Base-by-base conservation (phyloP, 768 basidiomycete species). In the Leucosporidium creatinivorum region DNA sequence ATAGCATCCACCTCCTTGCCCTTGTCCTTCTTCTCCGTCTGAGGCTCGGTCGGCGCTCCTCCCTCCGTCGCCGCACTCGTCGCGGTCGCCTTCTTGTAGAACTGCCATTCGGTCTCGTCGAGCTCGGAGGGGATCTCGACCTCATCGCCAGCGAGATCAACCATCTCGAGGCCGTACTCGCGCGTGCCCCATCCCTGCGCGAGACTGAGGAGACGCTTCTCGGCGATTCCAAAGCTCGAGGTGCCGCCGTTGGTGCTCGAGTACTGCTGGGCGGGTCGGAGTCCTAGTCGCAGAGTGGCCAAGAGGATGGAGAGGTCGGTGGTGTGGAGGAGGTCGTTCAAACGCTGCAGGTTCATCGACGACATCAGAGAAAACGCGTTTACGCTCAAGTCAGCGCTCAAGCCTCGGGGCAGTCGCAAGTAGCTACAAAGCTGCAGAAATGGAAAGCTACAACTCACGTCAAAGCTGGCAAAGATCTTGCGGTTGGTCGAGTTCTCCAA, bases 401-500 rank as follows among this genome's bases (percentile, higher is more conserved):
- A 19, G 15, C 39, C 39, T 17, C 39, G 8, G n/a, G 2, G 39
- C 39, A 10, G 15, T 3, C 6, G 39, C 13, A 44, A 3, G 39
- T 44, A 6, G 10, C 8, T 12, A 17, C 39, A 44, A 44, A n/a
- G 23, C 23, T 50, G 10, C 47, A 33, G 52, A 21, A 44, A 28
- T 48, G 19, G n/a, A n/a, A 49, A 65, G 51, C 62, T 30, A 62
- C 57, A n/a, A 81, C 92, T 79, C 79, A 98, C 94, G 77, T 99
- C 96, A 79, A 96, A 99, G 6, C 92, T 94, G 68, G 85, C 87
- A 80, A 88, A 99, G 66, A 93, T 89, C 81, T 97, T 98, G 75
- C 96, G 83, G 77, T 94, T 98, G 50, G 96, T 99, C 57, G 93
- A 94, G 78, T 97, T 96, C 80, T 98, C 96, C 75, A 99, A 81